Evolutionary conservation across 306 rosid species (phyloP).

Genomic region (Argentina anserina): DNA sequence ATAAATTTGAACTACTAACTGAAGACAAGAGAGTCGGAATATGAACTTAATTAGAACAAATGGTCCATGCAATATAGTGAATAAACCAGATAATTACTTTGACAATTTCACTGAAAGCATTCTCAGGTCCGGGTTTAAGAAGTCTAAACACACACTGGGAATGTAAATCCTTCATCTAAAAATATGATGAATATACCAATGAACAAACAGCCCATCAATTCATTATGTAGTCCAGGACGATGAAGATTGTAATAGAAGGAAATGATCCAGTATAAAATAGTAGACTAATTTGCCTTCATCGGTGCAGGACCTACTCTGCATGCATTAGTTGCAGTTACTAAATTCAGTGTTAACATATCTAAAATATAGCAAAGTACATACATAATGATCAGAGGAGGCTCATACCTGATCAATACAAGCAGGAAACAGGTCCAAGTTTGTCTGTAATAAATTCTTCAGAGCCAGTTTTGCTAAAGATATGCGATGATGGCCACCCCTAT

Average conservation of each 20-base stretch:
- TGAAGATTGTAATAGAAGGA: neutral
- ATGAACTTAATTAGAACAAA: neutral
- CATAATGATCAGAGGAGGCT: constrained; percentile 15
- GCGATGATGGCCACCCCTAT: constrained; percentile 80
- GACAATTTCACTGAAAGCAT: neutral
- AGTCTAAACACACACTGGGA: neutral
- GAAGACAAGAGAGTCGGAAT: neutral
- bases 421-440: constrained; percentile 96
- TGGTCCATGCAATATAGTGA: neutral
- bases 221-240: neutral
- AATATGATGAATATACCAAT: neutral
- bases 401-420: constrained; percentile 97
- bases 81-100: neutral
- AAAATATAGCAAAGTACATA: neutral
- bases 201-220: neutral
- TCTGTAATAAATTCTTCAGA: constrained; percentile 82
- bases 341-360: neutral
- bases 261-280: neutral
- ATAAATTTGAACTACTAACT: neutral
- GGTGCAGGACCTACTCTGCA: neutral
- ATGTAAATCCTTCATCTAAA: neutral
- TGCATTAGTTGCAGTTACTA: neutral
- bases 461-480: constrained; percentile 89
- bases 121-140: neutral
- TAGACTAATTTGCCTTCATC: neutral